Evolutionary conservation across 257 asterid species (phyloP), one percentile per base, ranked within the genome.

Genomic region (Anisodus tanguticus): DNA sequence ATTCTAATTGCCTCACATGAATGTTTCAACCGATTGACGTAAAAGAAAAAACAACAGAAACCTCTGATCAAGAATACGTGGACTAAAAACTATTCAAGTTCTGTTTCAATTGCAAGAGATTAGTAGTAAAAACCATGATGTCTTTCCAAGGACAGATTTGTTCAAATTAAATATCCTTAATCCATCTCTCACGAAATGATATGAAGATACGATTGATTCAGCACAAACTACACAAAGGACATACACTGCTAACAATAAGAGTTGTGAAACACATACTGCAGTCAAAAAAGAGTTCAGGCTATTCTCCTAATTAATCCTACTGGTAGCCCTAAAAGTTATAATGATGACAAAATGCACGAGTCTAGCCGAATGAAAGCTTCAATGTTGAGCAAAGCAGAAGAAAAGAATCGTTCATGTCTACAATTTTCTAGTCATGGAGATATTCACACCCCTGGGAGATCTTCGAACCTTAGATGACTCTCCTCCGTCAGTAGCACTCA

Each of bases 371-470:
- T 8, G 19, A 26, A 53, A 51, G 43, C 64, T 76, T 54, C 49
- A 77, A 49, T 53, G 35, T 31, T 49, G 15, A 53, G 49, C 49
- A 77, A 77, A 53, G 63, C 82, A 77, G 62, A 53, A 77, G 66
- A 77, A 77, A 66, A 77, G 31, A 77, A 53, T 77, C 31, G 8
- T 47, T 31, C 82, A 77, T 54, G 64, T 54, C 82, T 53, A 77
- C 31, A 57, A 54, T 10, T 72, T 58, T 82, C 67, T 82, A 63
- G 82, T 67, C 55, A 41, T 72, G 37, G 67, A 58, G 43, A 22
- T 57, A 39, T 74, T 85, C 62, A 81, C 22, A 37, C 86, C 87
- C 86, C 91, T 83, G 26, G 90, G 87, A 60, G 92, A 84, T 85
- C 86, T 86, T 22, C 72, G 66, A 74, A 76, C 83, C 35, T 58